These are phyloP conservation scores for Leishmania gerbilli DNA, from an alignment of 208 protist species.

Conservation along the genomic window DNA sequence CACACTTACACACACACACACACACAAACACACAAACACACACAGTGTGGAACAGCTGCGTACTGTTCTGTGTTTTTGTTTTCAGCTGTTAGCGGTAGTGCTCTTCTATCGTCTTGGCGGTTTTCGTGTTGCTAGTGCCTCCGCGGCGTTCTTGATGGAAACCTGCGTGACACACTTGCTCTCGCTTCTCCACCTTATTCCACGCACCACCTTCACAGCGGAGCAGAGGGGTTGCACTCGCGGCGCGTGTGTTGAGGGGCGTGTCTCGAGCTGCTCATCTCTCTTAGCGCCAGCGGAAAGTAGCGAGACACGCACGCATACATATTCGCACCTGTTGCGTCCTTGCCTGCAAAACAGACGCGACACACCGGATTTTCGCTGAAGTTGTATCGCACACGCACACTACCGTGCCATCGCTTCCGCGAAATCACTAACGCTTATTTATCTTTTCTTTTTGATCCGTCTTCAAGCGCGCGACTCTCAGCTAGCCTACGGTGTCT, in stretches of 20 bases:
- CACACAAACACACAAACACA: not conserved
- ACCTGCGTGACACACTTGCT: no score
- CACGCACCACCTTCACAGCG: not conserved
- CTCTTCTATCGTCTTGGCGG: not conserved
- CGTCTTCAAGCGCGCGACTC: not conserved
- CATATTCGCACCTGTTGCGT: not conserved
- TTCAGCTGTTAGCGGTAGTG: not conserved
- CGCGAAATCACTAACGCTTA: not conserved
- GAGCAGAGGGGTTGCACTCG: not conserved
- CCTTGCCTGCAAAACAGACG: not conserved
- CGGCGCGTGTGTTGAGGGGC: not conserved
- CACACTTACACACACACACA: not conserved
- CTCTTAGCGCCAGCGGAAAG: not conserved
- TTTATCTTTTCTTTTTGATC: not conserved
- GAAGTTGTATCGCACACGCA: not conserved
- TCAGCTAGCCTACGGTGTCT: not conserved
- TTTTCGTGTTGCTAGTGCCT: not conserved
- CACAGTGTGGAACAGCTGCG: constrained; percentile 3
- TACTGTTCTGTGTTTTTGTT: constrained; percentile 16
- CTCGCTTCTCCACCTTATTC: not conserved
- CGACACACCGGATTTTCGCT: not conserved
- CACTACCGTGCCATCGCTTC: not conserved
- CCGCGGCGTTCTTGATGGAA: not conserved
- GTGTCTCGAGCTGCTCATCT: no score
- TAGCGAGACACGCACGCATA: not conserved